Percentiles rank a stretch among this genome's conserved stretches.
Evolutionary conservation across 768 basidiomycete genomes (phyloP).

Genomic region (Auriculariales sp.): DNA sequence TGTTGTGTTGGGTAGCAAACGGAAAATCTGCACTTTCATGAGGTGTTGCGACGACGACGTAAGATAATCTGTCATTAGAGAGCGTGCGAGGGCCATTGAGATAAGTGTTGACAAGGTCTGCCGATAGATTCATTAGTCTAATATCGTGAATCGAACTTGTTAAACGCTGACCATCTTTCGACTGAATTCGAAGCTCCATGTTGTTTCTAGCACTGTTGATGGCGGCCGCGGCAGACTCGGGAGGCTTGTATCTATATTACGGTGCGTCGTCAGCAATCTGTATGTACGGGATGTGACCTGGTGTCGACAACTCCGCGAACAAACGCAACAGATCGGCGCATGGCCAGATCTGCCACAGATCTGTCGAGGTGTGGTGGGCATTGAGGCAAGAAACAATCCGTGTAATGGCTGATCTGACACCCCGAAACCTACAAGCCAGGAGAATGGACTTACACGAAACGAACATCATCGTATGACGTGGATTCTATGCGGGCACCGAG

Average conservation of each 20-base stretch:
- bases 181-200: conserved; percentile 35
- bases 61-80: conserved; percentile 50
- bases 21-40: conserved; percentile 3
- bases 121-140: background rate
- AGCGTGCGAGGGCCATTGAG: conserved; percentile 68
- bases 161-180: conserved; percentile 35
- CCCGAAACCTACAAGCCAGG: background rate
- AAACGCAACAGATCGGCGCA: background rate
- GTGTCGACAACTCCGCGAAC: background rate
- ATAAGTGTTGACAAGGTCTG: conserved; percentile 43
- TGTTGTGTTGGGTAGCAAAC: background rate
- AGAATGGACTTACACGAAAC: conserved; percentile 42
- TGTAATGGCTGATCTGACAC: too few relatives aligned
- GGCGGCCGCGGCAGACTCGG: conserved; percentile 27
- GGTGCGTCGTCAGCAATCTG: background rate
- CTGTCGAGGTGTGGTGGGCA: too few relatives aligned
- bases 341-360: background rate
- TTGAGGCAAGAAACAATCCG: too few relatives aligned
- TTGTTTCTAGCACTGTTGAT: conserved; percentile 31
- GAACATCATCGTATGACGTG: conserved; percentile 41
- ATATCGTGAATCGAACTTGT: background rate
- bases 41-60: conserved; percentile 26
- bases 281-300: background rate
- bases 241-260: conserved; percentile 29
- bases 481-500: conserved; percentile 44